Base-by-base conservation (phyloP, 768 basidiomycete species). In the Phanerochaete sordida region DNA sequence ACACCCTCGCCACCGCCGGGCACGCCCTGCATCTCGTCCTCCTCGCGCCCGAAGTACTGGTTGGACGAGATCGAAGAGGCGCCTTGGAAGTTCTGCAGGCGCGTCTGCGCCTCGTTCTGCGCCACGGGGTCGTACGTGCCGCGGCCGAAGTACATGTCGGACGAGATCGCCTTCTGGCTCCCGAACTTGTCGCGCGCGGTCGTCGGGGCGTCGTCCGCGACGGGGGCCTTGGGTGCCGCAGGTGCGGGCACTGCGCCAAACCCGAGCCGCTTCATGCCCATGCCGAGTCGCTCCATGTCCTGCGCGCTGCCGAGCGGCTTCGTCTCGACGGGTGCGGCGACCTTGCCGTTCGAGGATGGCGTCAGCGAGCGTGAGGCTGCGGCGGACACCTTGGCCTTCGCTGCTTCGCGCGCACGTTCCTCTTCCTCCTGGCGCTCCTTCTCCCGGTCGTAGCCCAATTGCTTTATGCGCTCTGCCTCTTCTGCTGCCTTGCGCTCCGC, bases 141-240 rank as follows among this genome's bases (percentile, higher is more conserved):
- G 44, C 96, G 84, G 24, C 88, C 93, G 71, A 98, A 98, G 79
- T 89, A 98, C 91, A 95, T 94, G 69, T 98, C 97, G 3, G 94
- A 96, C 5, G 95, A 98, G 72, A 99, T 99, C 56, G 84, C 94
- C 71, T 98, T 99, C 72, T 98, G 97, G 60, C 69, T 73, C 1
- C 93, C 92, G 72, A 98, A 99, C 67, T 91, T 93, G 8, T 95
- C 90, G 59, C 95, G 85, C 1, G 97, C 96, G 19, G 83, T 84
- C 4, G 85, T 94, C 0, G 87, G 85, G 27, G 86, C 76, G 55
- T 91, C 85, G 53, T 86, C 88, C 4, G 49, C 71, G 1, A 73
- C 69, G 1, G 75, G 60, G 15, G 67, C 64, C 27, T 65, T 67
- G 24, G 50, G 43, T 16, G 19, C 2, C 21, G 45, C 3, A 49